phyloP scores from a whole-genome alignment of 768 basidiomycete genomes.

The Leccinum variicolor region DNA sequence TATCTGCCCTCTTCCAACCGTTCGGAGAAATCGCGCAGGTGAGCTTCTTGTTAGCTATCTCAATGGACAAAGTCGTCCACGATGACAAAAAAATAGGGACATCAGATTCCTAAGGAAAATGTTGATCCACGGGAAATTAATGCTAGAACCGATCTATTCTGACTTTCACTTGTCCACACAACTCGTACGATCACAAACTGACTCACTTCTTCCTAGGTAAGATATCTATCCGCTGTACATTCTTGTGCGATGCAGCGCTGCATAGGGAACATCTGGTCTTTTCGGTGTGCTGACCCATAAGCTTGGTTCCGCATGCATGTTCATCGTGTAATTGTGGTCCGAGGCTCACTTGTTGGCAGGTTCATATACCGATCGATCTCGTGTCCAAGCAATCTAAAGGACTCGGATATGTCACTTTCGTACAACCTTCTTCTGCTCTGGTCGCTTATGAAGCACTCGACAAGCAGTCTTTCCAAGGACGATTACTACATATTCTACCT shows the following conservation, averaged over 20 bases:
- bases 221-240: not conserved
- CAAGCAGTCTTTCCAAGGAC: conserved; percentile 84
- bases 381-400: conserved; percentile 51
- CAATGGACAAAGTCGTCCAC: conserved; percentile 6
- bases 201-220: conserved; percentile 12
- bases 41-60: conserved; percentile 23
- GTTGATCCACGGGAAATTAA: conserved; percentile 38
- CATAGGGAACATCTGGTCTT: conserved; percentile 58
- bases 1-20: conserved; percentile 57
- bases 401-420: conserved; percentile 58
- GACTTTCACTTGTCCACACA: conserved; percentile 2
- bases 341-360: conserved; percentile 30
- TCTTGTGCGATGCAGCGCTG: not conserved
- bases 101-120: conserved; percentile 43
- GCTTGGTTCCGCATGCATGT: conserved; percentile 39
- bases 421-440: conserved; percentile 46
- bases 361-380: conserved; percentile 55
- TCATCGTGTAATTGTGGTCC: not conserved
- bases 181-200: not conserved
- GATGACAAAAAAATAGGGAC: conserved; percentile 49
- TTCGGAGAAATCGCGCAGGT: conserved; percentile 82
- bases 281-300: conserved; percentile 41
- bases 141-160: conserved; percentile 48
- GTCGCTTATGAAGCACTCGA: conserved; percentile 78
- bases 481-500: conserved; percentile 85